Percentiles rank a stretch among this genome's conserved stretches.
phyloP scores from a whole-genome alignment of 345 rosid species.

The Eucalyptus globulus region DNA sequence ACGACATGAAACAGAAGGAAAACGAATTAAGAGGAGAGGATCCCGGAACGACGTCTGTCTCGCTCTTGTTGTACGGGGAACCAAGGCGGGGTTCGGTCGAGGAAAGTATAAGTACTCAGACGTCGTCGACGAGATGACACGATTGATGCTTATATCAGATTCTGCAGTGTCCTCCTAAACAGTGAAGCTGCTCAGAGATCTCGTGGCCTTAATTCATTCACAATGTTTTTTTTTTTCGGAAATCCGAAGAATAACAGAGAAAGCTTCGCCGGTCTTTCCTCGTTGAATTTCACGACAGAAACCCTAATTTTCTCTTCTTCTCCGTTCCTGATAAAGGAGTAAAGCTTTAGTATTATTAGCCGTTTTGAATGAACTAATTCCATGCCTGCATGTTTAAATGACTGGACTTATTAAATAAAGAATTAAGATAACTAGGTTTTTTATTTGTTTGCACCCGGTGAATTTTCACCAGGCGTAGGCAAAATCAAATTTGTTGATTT shows the following conservation, averaged over 20 bases:
- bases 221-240: neutral
- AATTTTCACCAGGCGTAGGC: neutral
- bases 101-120: neutral
- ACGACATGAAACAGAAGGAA: neutral
- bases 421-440: neutral
- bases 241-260: neutral
- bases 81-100: neutral
- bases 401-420: neutral
- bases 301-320: neutral
- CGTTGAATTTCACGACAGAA: neutral
- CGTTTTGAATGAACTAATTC: neutral
- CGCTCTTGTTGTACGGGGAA: neutral
- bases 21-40: neutral
- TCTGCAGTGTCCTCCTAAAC: neutral
- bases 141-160: neutral
- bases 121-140: neutral
- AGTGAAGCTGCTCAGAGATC: neutral
- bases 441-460: neutral
- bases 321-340: neutral
- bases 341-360: neutral
- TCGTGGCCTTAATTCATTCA: neutral
- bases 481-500: neutral
- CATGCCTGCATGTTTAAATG: neutral
- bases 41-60: neutral
- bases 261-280: neutral